A percentile compares a stretch with the other conserved stretches of the same genome.
phyloP scores from a whole-genome alignment of 257 asterid genomes.

The Solanum neorickii region DNA sequence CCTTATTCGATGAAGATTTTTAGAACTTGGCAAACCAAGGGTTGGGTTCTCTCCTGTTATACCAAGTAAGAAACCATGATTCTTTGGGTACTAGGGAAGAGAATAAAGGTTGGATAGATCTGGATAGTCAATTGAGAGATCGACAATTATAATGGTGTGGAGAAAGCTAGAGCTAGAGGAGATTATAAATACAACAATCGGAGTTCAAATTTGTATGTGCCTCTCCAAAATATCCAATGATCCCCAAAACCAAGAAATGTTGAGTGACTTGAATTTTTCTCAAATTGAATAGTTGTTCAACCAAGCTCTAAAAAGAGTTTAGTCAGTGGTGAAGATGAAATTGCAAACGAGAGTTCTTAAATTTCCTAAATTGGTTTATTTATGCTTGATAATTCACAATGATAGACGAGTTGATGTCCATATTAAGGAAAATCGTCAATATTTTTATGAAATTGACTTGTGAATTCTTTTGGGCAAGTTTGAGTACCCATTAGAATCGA shows the following conservation, averaged over 20 bases:
- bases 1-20: background rate
- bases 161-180: background rate
- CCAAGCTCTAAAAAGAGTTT: background rate
- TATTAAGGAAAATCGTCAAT: too few species aligned
- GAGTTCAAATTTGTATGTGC: too few species aligned
- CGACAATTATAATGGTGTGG: background rate
- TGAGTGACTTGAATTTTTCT: background rate
- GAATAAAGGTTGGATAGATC: background rate
- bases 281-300: too few species aligned
- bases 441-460: too few species aligned
- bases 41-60: background rate
- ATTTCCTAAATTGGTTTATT: too few species aligned
- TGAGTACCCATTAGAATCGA: too few species aligned
- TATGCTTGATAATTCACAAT: too few species aligned
- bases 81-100: background rate
- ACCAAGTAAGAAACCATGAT: background rate
- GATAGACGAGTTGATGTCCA: too few species aligned
- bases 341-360: too few species aligned
- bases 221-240: background rate
- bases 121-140: background rate
- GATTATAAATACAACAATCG: too few species aligned
- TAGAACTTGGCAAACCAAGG: background rate
- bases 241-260: background rate
- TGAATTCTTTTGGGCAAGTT: too few species aligned
- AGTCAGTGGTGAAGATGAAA: background rate